phyloP scores from a whole-genome alignment of 2,329 filamentous ascomycete genomes.

The Diaporthe capsici region DNA sequence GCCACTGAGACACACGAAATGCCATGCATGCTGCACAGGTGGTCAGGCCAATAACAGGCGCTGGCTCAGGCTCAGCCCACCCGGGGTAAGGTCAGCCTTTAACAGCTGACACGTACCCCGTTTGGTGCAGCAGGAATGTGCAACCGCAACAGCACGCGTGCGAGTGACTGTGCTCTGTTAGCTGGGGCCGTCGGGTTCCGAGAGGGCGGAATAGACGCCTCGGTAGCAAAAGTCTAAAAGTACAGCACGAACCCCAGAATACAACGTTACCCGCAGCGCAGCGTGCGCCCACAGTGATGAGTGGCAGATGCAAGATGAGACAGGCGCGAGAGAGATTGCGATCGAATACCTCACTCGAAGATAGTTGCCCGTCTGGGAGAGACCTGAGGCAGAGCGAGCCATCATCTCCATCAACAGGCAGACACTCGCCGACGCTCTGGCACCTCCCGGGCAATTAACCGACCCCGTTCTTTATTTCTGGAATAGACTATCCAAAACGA shows the following conservation, averaged over 20 bases:
- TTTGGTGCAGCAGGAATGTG: not conserved
- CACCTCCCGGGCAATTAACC: not conserved
- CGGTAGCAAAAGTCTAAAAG: slow-evolving; percentile 33
- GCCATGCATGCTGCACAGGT: not conserved
- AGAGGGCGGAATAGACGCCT: slow-evolving; percentile 31
- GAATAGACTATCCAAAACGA: not conserved
- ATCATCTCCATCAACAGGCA: not conserved
- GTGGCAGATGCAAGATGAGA: slow-evolving; percentile 33
- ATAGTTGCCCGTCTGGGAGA: slow-evolving; percentile 20
- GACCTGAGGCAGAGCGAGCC: slow-evolving; percentile 15
- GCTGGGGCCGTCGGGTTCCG: slow-evolving; percentile 23
- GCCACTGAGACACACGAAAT: slow-evolving; percentile 2
- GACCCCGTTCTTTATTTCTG: not conserved
- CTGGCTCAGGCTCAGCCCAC: slow-evolving; percentile 21
- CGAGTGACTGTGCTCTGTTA: not conserved
- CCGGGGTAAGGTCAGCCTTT: slow-evolving; percentile 4
- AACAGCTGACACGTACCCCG: not conserved
- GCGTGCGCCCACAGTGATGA: not conserved
- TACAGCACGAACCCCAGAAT: slow-evolving; percentile 34
- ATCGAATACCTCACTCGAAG: slow-evolving; percentile 26
- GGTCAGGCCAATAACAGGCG: slow-evolving; percentile 11
- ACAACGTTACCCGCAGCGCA: slow-evolving; percentile 30
- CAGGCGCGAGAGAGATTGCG: slow-evolving; percentile 28
- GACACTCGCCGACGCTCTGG: not conserved
- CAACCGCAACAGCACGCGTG: rapidly evolving